Evolutionary conservation across 805 yeast genomes (phyloP), one percentile per base, ranked within the genome.

Genomic region (Starmerella floris): DNA sequence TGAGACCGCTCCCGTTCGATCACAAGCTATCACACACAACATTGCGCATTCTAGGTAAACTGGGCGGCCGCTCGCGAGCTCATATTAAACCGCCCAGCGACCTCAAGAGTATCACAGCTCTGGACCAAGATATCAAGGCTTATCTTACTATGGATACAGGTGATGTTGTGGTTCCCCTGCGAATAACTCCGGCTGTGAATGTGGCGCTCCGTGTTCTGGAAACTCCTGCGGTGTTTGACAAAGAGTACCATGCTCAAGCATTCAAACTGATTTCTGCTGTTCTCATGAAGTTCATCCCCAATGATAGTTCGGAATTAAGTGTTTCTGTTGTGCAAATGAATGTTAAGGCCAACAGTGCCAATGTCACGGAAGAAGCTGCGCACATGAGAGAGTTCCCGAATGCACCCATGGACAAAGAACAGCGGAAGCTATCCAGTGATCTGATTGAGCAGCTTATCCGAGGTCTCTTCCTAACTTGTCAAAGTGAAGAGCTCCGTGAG

Each of bases 1-100:
- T 91, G 51, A 77, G 77, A 54, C 98, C 99, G 1, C 71, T 87
- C 28, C 97, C 99, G 0, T 85, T 84, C 58, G 83, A 82, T 51
- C 97, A 91, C 53, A 94, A 84, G 51, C 95, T 87, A 51, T 80
- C 95, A 16, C 98, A 91, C 58, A 84, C 95, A 0, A 87, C 97
- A 0, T 77, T 91, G 43, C 70, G 97, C 48, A 84, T 91, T 30
- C 65, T 91, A 40, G 98, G 99, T 39, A 91, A 93, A 58, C 66
- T 91, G 16, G 99, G 99, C 30, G 99, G 99, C 2, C 73, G 98
- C 56, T 91, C 91, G 55, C 77, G 95, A 52, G 77, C 79, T 40
- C 83, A 84, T 57, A 69, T 91, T 53, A 76, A 75, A 43, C 80
- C 93, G 2, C 84, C 87, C 31, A 64, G 72, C 34, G 79, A 81